Percentiles rank a stretch among this genome's conserved stretches.
Evolutionary conservation across 2,329 filamentous ascomycete species (phyloP).

Genomic region (Apiospora saccharicola): DNA sequence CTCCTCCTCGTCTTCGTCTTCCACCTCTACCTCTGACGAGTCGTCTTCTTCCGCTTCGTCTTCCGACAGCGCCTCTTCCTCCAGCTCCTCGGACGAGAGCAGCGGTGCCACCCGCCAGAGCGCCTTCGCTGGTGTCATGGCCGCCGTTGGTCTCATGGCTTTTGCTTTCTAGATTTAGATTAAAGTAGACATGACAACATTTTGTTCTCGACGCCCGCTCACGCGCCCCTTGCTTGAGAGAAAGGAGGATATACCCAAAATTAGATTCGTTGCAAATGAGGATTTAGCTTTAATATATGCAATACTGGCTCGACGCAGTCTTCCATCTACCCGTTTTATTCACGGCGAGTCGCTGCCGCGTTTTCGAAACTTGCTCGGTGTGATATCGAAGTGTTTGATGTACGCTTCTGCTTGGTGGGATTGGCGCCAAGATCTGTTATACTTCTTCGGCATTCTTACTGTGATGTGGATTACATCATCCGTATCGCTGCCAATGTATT

Average conservation of each 20-base stretch:
- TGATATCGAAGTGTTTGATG: too few species aligned
- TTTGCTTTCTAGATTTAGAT: background rate
- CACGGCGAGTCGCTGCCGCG: background rate
- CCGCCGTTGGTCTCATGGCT: background rate
- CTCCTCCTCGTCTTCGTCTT: background rate
- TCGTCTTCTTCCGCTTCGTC: background rate
- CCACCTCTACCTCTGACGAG: background rate
- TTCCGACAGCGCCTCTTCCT: background rate
- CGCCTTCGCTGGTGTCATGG: conserved; percentile 1
- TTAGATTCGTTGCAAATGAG: background rate
- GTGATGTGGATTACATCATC: too few species aligned
- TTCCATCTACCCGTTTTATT: background rate
- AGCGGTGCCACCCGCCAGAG: background rate
- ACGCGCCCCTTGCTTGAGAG: background rate
- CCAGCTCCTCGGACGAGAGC: background rate
- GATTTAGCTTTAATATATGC: background rate
- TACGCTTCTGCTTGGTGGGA: too few species aligned
- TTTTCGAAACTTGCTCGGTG: too few species aligned
- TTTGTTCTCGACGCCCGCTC: background rate
- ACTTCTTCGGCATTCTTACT: too few species aligned
- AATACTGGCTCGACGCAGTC: background rate
- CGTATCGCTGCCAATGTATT: too few species aligned
- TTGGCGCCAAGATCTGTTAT: too few species aligned
- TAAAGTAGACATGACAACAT: background rate
- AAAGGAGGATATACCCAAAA: background rate